Conservation (phyloP, 192 early-diverging fungal genomes). For the Borealophlyctis nickersoniae region DNA sequence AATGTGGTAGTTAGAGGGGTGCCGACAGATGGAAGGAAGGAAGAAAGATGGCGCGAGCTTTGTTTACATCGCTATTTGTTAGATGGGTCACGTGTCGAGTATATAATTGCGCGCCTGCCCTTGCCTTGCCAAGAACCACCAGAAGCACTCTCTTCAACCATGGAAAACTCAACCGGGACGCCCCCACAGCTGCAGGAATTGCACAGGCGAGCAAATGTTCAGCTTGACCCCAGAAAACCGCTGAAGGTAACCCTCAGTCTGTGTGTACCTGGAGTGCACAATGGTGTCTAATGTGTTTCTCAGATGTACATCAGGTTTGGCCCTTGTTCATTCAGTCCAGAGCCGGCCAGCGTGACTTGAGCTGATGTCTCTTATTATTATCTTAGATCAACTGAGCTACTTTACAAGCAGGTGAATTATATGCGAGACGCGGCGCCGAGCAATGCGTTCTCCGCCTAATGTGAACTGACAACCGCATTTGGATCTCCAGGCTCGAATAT, state of each 20-base stretch:
- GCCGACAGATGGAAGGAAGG: no score
- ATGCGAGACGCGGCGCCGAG: no score
- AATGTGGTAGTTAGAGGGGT: no score
- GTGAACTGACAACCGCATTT: neutral
- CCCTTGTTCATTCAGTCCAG: neutral
- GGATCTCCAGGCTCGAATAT: conserved; percentile 29
- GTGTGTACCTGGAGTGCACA: neutral
- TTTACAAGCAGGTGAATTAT: conserved; percentile 45
- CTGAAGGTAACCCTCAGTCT: neutral
- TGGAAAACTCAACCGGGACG: no score
- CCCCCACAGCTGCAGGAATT: no score
- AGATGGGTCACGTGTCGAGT: no score
- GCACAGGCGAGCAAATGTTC: neutral
- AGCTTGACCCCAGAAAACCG: conserved; percentile 1
- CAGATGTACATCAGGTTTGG: neutral
- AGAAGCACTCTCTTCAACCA: no score
- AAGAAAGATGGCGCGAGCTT: no score
- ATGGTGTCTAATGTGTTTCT: neutral
- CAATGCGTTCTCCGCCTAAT: neutral
- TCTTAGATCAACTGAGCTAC: conserved; percentile 37
- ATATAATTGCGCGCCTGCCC: no score
- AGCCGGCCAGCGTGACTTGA: neutral
- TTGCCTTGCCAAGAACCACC: no score
- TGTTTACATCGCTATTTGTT: no score
- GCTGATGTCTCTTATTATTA: neutral